These are phyloP conservation scores for Amphicarpaea edgeworthii DNA, from an alignment of 306 rosid genomes.

Conservation along the genomic window DNA sequence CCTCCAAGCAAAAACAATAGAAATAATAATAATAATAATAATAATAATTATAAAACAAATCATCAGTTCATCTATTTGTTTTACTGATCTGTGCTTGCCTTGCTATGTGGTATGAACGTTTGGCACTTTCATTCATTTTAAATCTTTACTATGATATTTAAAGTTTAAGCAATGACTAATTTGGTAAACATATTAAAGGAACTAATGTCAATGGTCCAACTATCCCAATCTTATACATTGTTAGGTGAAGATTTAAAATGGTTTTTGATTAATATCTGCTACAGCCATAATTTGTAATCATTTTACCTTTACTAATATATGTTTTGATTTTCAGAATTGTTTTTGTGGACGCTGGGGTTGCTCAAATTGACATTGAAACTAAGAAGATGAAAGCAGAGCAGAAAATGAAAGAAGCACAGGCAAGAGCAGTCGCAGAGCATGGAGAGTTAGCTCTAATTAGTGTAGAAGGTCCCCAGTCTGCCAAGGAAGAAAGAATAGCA, in stretches of 20 bases:
- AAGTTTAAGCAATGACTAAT: slow-evolving; percentile 10
- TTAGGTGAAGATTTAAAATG: slow-evolving; percentile 13
- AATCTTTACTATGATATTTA: slow-evolving; percentile 23
- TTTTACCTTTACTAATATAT: slow-evolving; percentile 8
- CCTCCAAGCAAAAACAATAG: slow-evolving; percentile 10
- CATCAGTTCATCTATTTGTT: background rate
- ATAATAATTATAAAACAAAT: background rate
- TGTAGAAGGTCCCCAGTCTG: slow-evolving; percentile 80
- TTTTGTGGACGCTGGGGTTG: slow-evolving; percentile 97
- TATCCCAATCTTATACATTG: slow-evolving; percentile 10
- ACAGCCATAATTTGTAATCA: slow-evolving; percentile 11
- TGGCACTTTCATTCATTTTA: slow-evolving; percentile 17
- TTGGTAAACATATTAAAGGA: slow-evolving; percentile 32
- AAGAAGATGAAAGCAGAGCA: slow-evolving; percentile 91
- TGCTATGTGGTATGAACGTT: background rate
- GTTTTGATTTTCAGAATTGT: slow-evolving; percentile 74
- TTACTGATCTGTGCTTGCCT: slow-evolving; percentile 23
- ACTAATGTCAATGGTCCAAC: slow-evolving; percentile 1
- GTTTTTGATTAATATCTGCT: slow-evolving; percentile 10
- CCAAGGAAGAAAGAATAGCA: slow-evolving; percentile 75
- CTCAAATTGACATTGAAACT: slow-evolving; percentile 83
- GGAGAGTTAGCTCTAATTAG: slow-evolving; percentile 91
- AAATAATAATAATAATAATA: too few species aligned
- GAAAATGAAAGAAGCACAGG: slow-evolving; percentile 77
- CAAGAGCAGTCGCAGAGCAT: slow-evolving; percentile 81